Evolutionary conservation across 352 stramenopile genomes (phyloP), one percentile per base, ranked within the genome.

Genomic region (Globisporangium middletonii): DNA sequence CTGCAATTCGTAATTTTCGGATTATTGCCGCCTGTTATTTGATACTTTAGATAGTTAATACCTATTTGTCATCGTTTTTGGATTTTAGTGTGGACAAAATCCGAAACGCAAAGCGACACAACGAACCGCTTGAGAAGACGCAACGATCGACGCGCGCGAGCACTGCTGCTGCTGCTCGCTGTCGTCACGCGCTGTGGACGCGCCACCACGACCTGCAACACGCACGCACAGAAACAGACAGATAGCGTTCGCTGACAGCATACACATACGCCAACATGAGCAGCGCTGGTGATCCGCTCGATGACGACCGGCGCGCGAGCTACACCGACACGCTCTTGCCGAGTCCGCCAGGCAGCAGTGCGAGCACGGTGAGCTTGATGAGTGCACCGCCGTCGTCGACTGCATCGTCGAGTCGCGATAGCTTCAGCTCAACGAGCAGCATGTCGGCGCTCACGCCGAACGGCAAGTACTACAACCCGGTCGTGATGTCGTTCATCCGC

Each of bases 401-500:
- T 19, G 19, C 54, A 13, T 28, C 54, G 3, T n/a, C 55, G 6
- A 54, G 33, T 13, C 44, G 46, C 33, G 27, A 42, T 4, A 60
- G 55, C 55, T 60, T n/a, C 23, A 55, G 35, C 26, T 23, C n/a
- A 1, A 16, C n/a, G 7, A 27, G n/a, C 19, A 12, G 18, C 28
- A 35, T 59, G 42, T 52, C 53, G 4, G 53, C 53, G n/a, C 53
- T 59, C 43, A 59, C 53, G 11, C 53, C 55, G n/a, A 83, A 89
- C 62, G 75, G 69, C 44, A 77, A 77, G 43, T 91, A 82, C 66
- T 92, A 88, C 68, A 91, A 92, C 62, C 83, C 83, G 0, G 77
- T 88, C 5, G 83, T 95, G 44, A 87, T 92, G 77, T 77, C 72
- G 11, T 88, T 90, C 53, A 94, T 94, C 46, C 77, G 86, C 41